phyloP scores from a whole-genome alignment of 768 basidiomycete species.

The Russula compacta region DNA sequence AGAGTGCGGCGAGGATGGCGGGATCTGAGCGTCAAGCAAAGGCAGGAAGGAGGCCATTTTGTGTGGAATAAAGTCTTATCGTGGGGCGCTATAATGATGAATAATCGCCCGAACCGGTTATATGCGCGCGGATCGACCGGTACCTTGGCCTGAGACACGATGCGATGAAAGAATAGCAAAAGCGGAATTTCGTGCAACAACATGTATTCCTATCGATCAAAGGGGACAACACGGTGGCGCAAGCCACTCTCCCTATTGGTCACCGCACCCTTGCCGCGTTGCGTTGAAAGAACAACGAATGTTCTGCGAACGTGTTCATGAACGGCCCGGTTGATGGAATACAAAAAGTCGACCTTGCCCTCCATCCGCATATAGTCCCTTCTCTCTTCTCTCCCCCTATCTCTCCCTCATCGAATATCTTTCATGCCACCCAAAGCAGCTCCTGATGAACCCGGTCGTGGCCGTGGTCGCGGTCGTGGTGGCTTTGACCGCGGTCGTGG shows the following conservation, averaged over 20 bases:
- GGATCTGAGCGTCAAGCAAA: conserved; percentile 38
- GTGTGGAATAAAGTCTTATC: not conserved
- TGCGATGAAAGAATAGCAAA: too few species aligned
- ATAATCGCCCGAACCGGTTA: too few species aligned
- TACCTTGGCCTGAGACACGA: too few species aligned
- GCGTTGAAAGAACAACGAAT: not conserved
- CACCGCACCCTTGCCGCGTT: too few species aligned
- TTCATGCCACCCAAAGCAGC: conserved; percentile 2
- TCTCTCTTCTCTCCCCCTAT: not conserved
- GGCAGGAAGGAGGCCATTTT: conserved; percentile 26
- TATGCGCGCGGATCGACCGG: too few species aligned
- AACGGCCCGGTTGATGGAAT: not conserved
- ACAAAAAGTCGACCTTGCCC: conserved; percentile 1
- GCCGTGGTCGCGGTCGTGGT: not conserved
- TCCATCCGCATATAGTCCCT: not conserved
- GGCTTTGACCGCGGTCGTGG: not conserved
- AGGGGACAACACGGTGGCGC: too few species aligned
- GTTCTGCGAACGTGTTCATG: too few species aligned
- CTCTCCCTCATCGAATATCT: not conserved
- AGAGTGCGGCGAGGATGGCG: conserved; percentile 48
- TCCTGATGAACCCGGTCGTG: not conserved
- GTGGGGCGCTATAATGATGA: too few species aligned
- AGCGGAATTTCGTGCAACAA: too few species aligned
- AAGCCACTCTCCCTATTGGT: too few species aligned
- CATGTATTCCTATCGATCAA: too few species aligned